phyloP scores from a whole-genome alignment of 179 eudicot species.

The Silene noctiflora region DNA sequence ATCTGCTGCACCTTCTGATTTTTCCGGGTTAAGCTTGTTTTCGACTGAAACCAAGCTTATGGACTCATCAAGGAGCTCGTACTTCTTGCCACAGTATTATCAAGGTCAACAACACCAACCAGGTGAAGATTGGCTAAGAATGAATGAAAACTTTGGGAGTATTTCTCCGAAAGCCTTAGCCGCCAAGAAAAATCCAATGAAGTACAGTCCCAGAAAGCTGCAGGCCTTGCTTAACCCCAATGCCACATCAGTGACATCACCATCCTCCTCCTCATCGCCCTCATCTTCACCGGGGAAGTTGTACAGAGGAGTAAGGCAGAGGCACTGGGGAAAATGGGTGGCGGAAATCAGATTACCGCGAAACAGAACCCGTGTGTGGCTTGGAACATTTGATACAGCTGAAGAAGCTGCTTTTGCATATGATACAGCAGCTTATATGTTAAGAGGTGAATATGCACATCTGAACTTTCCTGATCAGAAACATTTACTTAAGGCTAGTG shows the following conservation, averaged over 20 bases:
- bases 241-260: neutral
- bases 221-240: slow-evolving; percentile 17
- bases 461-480: slow-evolving; percentile 79
- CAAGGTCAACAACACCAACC: slow-evolving; percentile 22
- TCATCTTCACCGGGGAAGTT: slow-evolving; percentile 42
- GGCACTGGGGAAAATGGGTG: slow-evolving; percentile 99
- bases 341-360: slow-evolving; percentile 81
- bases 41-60: slow-evolving; percentile 1
- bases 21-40: slow-evolving; percentile 22
- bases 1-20: neutral
- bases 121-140: slow-evolving; percentile 40
- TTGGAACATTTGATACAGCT: slow-evolving; percentile 86
- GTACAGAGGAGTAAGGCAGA: slow-evolving; percentile 86
- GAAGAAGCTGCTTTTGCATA: slow-evolving; percentile 90
- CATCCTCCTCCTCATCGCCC: slow-evolving; percentile 23
- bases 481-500: slow-evolving; percentile 53
- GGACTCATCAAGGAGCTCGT: slow-evolving; percentile 15
- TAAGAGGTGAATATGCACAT: slow-evolving; percentile 88
- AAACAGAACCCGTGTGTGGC: slow-evolving; percentile 85
- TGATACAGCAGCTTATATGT: slow-evolving; percentile 82
- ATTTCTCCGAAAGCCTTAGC: slow-evolving; percentile 29
- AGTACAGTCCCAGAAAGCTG: slow-evolving; percentile 35
- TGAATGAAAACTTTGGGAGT: slow-evolving; percentile 31
- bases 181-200: slow-evolving; percentile 67
- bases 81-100: slow-evolving; percentile 24